Evolutionary conservation across 202 grass and related monocot species (phyloP).

Genomic region (Carex arenaria): DNA sequence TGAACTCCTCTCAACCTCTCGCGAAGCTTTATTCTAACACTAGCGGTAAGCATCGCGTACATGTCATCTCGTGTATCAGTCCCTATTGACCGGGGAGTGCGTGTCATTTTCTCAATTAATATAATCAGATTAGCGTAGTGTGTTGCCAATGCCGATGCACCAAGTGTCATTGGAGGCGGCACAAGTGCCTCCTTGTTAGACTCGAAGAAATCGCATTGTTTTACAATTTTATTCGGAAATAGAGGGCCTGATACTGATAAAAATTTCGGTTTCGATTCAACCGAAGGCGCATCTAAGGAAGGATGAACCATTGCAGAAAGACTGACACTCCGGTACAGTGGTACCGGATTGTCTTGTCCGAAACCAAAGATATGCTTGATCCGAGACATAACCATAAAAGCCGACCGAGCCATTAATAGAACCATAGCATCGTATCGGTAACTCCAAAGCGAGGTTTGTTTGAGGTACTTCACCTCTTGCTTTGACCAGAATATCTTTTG

Average conservation of each 20-base stretch:
- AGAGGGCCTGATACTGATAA: constrained; percentile 46
- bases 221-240: neutral
- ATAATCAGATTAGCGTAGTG: constrained; percentile 60
- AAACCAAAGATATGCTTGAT: constrained; percentile 62
- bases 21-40: constrained; percentile 56
- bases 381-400: constrained; percentile 56
- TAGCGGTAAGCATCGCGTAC: constrained; percentile 76
- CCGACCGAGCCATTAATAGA: constrained; percentile 34
- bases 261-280: constrained; percentile 31
- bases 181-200: constrained; percentile 35
- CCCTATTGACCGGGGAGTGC: constrained; percentile 42
- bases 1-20: constrained; percentile 43
- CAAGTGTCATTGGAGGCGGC: constrained; percentile 49
- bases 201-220: constrained; percentile 31
- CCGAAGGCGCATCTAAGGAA: constrained; percentile 28
- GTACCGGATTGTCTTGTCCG: constrained; percentile 16
- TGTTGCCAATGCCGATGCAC: constrained; percentile 52
- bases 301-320: constrained; percentile 61
- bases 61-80: constrained; percentile 62
- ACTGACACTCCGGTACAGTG: constrained; percentile 50
- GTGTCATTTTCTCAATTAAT: constrained; percentile 65
- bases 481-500: constrained; percentile 67
- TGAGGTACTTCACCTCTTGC: constrained; percentile 83
- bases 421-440: constrained; percentile 63
- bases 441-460: constrained; percentile 70